Conservation (phyloP, 2,329 filamentous ascomycete species). For the Alternaria panax region DNA sequence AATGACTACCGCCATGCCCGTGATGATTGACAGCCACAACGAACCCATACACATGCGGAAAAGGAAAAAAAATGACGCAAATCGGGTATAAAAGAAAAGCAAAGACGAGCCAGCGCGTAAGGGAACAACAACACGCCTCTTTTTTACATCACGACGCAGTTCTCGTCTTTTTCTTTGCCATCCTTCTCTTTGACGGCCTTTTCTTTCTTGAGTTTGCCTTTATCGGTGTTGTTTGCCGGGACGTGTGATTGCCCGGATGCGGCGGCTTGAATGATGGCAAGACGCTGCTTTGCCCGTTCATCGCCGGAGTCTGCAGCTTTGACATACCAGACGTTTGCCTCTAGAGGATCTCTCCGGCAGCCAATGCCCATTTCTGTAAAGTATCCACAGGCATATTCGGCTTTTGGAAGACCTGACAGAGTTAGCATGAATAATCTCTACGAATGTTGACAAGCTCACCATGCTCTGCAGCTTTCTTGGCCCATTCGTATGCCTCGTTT, state of each 20-base stretch:
- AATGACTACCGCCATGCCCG: conserved; percentile 22
- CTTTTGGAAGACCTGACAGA: conserved; percentile 66
- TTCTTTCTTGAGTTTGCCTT: conserved; percentile 39
- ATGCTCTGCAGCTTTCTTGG: conserved; percentile 80
- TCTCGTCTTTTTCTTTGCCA: conserved; percentile 42
- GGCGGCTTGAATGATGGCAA: conserved; percentile 86
- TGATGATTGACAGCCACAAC: conserved; percentile 1
- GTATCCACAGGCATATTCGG: conserved; percentile 95
- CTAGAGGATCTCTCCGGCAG: conserved; percentile 89
- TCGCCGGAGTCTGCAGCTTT: conserved; percentile 92
- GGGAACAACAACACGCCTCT: background rate
- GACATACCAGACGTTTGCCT: conserved; percentile 98
- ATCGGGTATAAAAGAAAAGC: conserved; percentile 5
- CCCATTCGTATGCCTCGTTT: conserved; percentile 96
- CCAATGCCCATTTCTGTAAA: conserved; percentile 99
- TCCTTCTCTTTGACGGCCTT: conserved; percentile 42
- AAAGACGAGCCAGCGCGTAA: background rate
- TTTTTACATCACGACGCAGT: conserved; percentile 49
- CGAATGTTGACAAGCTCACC: conserved; percentile 64
- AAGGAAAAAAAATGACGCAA: background rate
- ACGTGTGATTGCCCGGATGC: conserved; percentile 63
- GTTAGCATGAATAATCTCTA: conserved; percentile 18
- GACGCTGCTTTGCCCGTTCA: conserved; percentile 83
- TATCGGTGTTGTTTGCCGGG: conserved; percentile 24
- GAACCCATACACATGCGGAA: background rate